Evolutionary conservation across 352 stramenopile genomes (phyloP), one percentile per base, ranked within the genome.

Genomic region (Phytopythium montanum): DNA sequence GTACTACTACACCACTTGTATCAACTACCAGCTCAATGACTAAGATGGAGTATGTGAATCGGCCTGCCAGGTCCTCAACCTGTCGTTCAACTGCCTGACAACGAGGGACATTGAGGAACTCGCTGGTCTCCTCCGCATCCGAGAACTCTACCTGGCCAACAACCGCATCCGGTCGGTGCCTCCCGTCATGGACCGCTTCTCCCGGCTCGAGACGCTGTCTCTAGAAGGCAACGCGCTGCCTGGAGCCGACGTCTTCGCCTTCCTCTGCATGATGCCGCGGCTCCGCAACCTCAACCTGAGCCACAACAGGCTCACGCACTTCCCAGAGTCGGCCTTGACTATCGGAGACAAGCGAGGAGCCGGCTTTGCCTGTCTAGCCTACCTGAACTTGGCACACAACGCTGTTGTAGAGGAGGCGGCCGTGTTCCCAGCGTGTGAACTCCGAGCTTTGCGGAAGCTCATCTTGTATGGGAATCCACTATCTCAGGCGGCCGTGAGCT

Each of bases 401-500:
- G 70, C 69, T 48, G 82, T 94, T 53, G 55, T 56, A 0, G 54
- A 84, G 0, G 84, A 94, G 60, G 66, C 69, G 1, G 69, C 65
- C 18, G 65, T 91, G 26, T 50, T 85, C 12, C 61, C 70, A 45
- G 75, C 72, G 2, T 71, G 57, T 41, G 70, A 90, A 41, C 54
- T 94, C 10, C 72, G 73, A 19, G 79, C 71, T 26, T 66, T 94
- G 16, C 74, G 76, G 7, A 90, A 90, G 39, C 65, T 92, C 14
- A 77, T 92, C 12, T 55, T 94, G 54, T 91, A 92, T 29, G 84
- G 84, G 3, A 94, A 94, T 42, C 84, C 84, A 18, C 49, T 94
- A 2, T 66, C 74, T 4, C 76, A 88, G 25, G 70, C 72, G 0
- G 84, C 84, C 3, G 76, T 89, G 29, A 73, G 73, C 21, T 88